phyloP scores from a whole-genome alignment of 306 rosid genomes.

The Vachellia pachyceras region DNA sequence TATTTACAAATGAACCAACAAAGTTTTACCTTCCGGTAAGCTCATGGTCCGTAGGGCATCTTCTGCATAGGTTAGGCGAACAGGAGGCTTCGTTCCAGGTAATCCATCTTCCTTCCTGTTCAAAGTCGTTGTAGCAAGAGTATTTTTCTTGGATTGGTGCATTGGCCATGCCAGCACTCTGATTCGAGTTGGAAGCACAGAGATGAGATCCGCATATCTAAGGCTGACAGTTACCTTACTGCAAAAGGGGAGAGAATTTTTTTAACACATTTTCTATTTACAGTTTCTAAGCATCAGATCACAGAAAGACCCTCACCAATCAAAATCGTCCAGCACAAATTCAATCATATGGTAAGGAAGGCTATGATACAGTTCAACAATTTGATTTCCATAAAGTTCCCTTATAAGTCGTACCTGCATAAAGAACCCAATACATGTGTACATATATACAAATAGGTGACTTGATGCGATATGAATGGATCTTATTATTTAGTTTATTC shows the following conservation, averaged over 20 bases:
- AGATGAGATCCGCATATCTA: slow-evolving; percentile 63
- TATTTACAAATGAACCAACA: neutral
- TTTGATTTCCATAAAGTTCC: slow-evolving; percentile 76
- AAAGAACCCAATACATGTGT: slow-evolving; percentile 3
- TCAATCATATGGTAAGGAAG: slow-evolving; percentile 66
- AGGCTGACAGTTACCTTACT: slow-evolving; percentile 70
- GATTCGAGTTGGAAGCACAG: slow-evolving; percentile 62
- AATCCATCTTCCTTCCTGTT: slow-evolving; percentile 56
- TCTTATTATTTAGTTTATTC: slow-evolving; percentile 1
- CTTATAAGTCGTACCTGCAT: slow-evolving; percentile 70
- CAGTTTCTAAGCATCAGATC: neutral
- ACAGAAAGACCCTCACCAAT: slow-evolving; percentile 52
- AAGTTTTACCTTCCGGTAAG: slow-evolving; percentile 59
- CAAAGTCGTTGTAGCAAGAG: slow-evolving; percentile 22
- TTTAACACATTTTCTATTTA: slow-evolving; percentile 20
- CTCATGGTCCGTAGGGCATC: slow-evolving; percentile 69
- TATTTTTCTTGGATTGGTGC: slow-evolving; percentile 51
- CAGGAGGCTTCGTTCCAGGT: slow-evolving; percentile 43
- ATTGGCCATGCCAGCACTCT: slow-evolving; percentile 70
- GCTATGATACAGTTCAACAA: slow-evolving; percentile 62
- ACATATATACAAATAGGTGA: neutral
- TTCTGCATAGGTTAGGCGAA: slow-evolving; percentile 64
- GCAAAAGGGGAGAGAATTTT: slow-evolving; percentile 41
- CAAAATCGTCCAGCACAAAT: slow-evolving; percentile 60
- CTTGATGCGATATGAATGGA: no score